Base-by-base conservation (phyloP, 2,329 filamentous ascomycete genomes). In the Neopestalotiopsis sp. region DNA sequence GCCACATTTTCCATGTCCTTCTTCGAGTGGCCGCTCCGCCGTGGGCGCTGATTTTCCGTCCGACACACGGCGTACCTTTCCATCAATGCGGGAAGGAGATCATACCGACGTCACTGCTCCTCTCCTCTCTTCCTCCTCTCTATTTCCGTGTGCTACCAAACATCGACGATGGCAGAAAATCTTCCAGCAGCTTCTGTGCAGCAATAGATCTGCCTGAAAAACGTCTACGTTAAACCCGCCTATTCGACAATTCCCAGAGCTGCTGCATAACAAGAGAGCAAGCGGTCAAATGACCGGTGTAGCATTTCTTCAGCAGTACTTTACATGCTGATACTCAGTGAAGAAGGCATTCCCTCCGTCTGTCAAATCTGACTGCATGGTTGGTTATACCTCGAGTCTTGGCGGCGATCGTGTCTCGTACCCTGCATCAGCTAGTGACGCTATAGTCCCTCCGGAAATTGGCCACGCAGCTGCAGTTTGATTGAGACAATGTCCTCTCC, bases 401-500 rank as follows among this genome's bases (percentile, higher is more conserved):
- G 45, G n/a, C 45, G 45, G n/a, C 45, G 45, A 53, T 53, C 45
- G 45, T 53, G 45, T 14, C 45, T 53, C 45, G 20, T 20, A 53
- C 10, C 45, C 45, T 53, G 45, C 45, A 53, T 17, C 45, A 53
- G 17, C 17, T 53, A 40, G 30, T 17, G 32, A n/a, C 59, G 59
- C 30, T 34, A 34, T 34, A 62, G 59, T 38, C 32, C 34, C 14
- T n/a, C 17, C 34, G 20, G 34, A 14, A 34, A 62, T 40, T 62
- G 34, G 59, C 59, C 59, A 62, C 32, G 17, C 30, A 62, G 14
- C n/a, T 40, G 30, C 32, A 38, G 32, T 10, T 38, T 20, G 10
- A 13, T 30, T 38, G 59, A 62, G 59, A 62, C 59, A 62, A 40
- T 62, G 34, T 62, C 17, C 32, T 62, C 14, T 62, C n/a, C 7